Evolutionary conservation across 2,329 filamentous ascomycete genomes (phyloP), one percentile per base, ranked within the genome.

Genomic region (Aureobasidium namibiae): DNA sequence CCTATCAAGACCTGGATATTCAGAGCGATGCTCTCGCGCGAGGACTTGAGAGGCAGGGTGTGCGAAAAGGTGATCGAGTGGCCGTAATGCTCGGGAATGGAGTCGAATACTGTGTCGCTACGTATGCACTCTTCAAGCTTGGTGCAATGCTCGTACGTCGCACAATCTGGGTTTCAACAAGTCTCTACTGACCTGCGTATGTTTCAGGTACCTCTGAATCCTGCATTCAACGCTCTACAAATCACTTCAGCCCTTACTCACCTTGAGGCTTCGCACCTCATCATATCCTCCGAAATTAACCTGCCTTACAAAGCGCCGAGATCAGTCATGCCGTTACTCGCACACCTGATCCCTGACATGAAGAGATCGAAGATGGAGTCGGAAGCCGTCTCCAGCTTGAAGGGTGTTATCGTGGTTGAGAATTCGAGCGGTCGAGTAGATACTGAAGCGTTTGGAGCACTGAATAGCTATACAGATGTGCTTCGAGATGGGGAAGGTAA

Each of bases 91-190:
- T 96, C 54, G 92, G 92, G 16, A 97, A 96, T 73, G 86, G 85
- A 42, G 77, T 87, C 65, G 91, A 96, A 72, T 92, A 90, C 70
- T 90, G 89, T 3, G 86, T 87, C 52, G 80, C 73, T 21, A 92
- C 88, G 6, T 97, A 97, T 73, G 92, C 92, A 0, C 73, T 94
- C 58, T 96, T 92, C 78, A 97, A 97, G 73, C 81, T 97, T 10
- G 94, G 94, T n/a, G 92, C 90, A 24, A 83, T 97, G 53, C 78
- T 97, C 63, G 92, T 84, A 70, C 62, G 74, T 50, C 48, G 42
- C 1, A 29, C 2, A 6, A 34, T 16, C 53, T n/a, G 18, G 18
- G 6, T 8, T 1, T 23, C 9, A 10, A 38, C 33, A 3, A 36
- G 10, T 4, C 24, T 21, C 3, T 33, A 39, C 36, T 16, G 39